phyloP scores from a whole-genome alignment of 2,329 filamentous ascomycete genomes.

The Colletotrichum sp. region DNA sequence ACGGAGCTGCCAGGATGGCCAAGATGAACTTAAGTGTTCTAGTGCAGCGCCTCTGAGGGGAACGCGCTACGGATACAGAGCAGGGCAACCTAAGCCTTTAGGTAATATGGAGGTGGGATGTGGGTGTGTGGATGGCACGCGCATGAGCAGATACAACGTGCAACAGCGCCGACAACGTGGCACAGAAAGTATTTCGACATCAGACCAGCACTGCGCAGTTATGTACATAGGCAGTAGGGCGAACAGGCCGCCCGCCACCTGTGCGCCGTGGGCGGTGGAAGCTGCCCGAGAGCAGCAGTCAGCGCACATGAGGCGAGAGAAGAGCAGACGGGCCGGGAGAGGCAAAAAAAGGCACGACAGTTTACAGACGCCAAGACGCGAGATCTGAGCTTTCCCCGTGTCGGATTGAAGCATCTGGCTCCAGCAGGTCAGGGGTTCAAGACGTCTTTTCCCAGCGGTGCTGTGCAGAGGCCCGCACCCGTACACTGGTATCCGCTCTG shows the following conservation, averaged over 20 bases:
- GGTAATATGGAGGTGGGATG: neutral
- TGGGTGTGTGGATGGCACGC: neutral
- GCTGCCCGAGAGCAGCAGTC: neutral
- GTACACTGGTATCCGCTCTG: neutral
- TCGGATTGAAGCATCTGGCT: neutral
- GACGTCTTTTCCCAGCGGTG: neutral
- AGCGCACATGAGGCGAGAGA: neutral
- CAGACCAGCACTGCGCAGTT: neutral
- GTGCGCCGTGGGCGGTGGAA: neutral
- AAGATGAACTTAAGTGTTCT: neutral
- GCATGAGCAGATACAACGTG: neutral
- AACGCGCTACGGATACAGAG: neutral
- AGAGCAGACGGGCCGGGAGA: neutral
- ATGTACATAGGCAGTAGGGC: neutral
- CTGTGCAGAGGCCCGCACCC: neutral
- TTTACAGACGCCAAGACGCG: conserved; percentile 1
- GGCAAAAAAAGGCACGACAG: neutral
- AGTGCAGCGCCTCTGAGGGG: neutral
- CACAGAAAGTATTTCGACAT: neutral
- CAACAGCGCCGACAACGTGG: neutral
- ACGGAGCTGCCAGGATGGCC: neutral
- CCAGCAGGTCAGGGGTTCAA: neutral
- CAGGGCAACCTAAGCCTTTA: neutral
- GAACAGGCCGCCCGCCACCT: neutral
- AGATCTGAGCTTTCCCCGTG: conserved; percentile 12